Evolutionary conservation across 768 basidiomycete species (phyloP), one percentile per base, ranked within the genome.

Genomic region (Tremella yokohamensis): DNA sequence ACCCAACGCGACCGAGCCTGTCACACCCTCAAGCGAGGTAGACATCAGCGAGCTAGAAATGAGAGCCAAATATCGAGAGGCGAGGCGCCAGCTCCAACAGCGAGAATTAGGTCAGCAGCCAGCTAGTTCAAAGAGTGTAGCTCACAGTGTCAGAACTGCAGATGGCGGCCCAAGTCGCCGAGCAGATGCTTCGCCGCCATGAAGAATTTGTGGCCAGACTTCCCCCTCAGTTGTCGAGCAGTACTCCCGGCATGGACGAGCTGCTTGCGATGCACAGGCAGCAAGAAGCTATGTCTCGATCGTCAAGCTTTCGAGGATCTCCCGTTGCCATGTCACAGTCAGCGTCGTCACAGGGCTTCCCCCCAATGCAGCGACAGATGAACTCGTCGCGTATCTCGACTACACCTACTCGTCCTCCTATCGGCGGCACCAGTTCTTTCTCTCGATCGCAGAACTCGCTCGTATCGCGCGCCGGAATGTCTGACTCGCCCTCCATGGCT

Each of bases 141-240:
- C 51, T 56, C 54, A 59, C 54, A 11, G 15, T 2, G 1, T 9
- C 34, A 72, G 70, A 72, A 58, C 53, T 72, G 11, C 52, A 62
- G 13, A 60, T 72, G 54, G 70, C 70, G 25, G 65, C 70, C 16
- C 52, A 63, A 54, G 63, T 67, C 3, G 70, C 70, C n/a, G 62
- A 69, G 26, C 52, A 57, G 42, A 65, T 64, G 52, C 44, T 72
- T 13, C 24, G 58, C 19, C 58, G 49, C 16, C 67, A 72, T 29
- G 70, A 72, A 55, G 34, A 60, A 11, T 25, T 68, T 22, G 47
- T 65, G 25, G 50, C 63, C 1, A 19, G 44, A 15, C 56, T 68
- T 2, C 66, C 66, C 9, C 25, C 44, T 3, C 54, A 55, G 16
- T 13, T 64, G 29, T 56, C 54, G 4, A 22, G n/a, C n/a, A 18